Base-by-base conservation (phyloP, 2,329 filamentous ascomycete genomes). In the Dactylonectria macrodidyma region DNA sequence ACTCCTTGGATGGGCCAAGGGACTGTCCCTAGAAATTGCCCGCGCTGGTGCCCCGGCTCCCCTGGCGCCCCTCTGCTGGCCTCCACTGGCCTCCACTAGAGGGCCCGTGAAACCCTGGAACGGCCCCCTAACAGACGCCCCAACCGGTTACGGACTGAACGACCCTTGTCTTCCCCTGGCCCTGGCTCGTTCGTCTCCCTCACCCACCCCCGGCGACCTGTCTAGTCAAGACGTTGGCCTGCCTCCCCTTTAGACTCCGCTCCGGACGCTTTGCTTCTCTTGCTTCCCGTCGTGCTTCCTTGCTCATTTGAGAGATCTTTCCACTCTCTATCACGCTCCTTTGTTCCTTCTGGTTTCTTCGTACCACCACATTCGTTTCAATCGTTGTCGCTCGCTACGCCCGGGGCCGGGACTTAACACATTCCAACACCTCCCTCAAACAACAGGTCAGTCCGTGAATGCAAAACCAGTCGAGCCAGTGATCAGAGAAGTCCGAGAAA, bases 271-370 rank as follows among this genome's bases (percentile, higher is more conserved):
- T 73, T 73, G 72, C 63, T 73, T 75, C 68, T 74, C 62, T 71
- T 70, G 67, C 67, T 73, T 70, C 67, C 78, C 73, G 67, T 77
- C 69, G 70, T 75, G 77, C 77, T 76, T 80, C 76, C 77, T 82
- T 81, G 82, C 84, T 85, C 87, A 44, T 88, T 84, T 83, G 86
- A 87, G 86, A 84, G 84, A 81, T 74, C 70, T 76, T 83, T 81
- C 66, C 70, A 72, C 85, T 87, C 86, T 88, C 86, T 84, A 84
- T 76, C 83, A 89, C 87, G 81, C 85, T 89, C 87, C 74, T 70
- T 69, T 71, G 61, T 65, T 61, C 26, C 26, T 30, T 30, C 26
- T 58, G 50, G 73, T 70, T 70, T 69, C 55, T 63, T 70, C 65
- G 69, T 68, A 73, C 73, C 66, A 73, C 64, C 65, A 79, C 79